Conservation (phyloP, 345 rosid species). For the Odontarrhena argentea region DNA sequence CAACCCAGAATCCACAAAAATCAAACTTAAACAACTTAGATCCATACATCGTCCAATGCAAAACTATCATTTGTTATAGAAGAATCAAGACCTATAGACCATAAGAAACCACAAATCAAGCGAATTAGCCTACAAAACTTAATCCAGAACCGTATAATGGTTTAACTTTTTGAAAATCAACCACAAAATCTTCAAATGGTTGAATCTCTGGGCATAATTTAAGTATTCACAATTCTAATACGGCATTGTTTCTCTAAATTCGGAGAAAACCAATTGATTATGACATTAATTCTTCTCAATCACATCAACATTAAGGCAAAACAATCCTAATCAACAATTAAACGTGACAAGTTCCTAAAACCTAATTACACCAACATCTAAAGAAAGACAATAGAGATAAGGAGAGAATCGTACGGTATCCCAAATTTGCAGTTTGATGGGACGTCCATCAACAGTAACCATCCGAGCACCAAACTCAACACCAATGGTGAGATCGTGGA, state of each 20-base stretch:
- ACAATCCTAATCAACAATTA: slow-evolving; percentile 17
- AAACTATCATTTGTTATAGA: not conserved
- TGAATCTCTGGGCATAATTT: slow-evolving; percentile 2
- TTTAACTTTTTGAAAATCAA: not conserved
- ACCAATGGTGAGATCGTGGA: slow-evolving; percentile 76
- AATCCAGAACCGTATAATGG: slow-evolving; percentile 6
- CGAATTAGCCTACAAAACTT: not conserved
- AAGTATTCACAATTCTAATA: not conserved
- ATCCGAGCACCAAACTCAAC: slow-evolving; percentile 75
- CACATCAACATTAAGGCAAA: not conserved
- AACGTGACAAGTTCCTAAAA: not conserved
- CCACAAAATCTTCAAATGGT: not conserved
- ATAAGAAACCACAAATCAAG: not conserved
- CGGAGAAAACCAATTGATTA: not conserved
- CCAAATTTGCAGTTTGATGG: slow-evolving; percentile 73
- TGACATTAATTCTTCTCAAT: not conserved
- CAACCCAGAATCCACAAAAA: slow-evolving; percentile 2
- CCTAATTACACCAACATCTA: not conserved
- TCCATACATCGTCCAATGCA: not conserved
- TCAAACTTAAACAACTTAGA: not conserved
- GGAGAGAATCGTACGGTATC: slow-evolving; percentile 52
- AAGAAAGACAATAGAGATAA: not conserved
- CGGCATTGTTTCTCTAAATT: not conserved
- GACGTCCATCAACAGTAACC: slow-evolving; percentile 64
- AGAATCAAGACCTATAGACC: not conserved